Evolutionary conservation across 345 rosid genomes (phyloP).

Genomic region (Citrus sinensis): DNA sequence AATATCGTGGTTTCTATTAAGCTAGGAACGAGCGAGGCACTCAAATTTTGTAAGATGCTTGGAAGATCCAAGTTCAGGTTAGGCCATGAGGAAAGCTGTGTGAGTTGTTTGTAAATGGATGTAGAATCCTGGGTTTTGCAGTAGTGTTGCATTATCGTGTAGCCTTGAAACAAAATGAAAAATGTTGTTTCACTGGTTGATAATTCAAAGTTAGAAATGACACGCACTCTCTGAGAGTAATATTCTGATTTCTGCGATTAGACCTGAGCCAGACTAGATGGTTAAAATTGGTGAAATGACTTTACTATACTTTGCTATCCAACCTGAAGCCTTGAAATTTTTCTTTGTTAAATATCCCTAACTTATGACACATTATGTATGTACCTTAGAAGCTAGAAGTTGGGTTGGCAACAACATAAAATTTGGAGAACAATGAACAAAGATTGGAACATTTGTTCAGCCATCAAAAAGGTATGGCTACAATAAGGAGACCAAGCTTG

Average conservation of each 20-base stretch:
- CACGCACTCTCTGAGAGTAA: not conserved
- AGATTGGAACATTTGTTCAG: too few relatives aligned
- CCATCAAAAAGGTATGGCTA: too few relatives aligned
- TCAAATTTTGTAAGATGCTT: not conserved
- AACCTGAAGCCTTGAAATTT: too few relatives aligned
- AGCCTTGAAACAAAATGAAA: not conserved
- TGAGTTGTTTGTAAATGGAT: not conserved
- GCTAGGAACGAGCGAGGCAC: not conserved
- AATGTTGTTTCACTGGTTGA: not conserved
- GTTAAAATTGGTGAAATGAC: not conserved
- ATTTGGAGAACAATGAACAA: too few relatives aligned
- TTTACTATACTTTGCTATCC: too few relatives aligned
- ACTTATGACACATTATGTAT: too few relatives aligned
- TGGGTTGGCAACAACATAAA: too few relatives aligned
- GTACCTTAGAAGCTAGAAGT: too few relatives aligned
- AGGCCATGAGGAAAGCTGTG: not conserved
- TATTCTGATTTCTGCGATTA: not conserved
- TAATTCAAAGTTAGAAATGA: not conserved
- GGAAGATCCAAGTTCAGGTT: not conserved
- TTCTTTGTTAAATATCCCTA: too few relatives aligned
- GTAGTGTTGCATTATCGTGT: not conserved
- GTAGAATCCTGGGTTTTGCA: not conserved
- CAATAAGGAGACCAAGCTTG: too few relatives aligned
- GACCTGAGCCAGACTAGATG: not conserved
- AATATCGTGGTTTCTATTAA: not conserved